Percentiles rank a stretch among this genome's conserved stretches.
Evolutionary conservation across 495 filamentous ascomycete species (phyloP).

Genomic region (Chaetomidium leptoderma): DNA sequence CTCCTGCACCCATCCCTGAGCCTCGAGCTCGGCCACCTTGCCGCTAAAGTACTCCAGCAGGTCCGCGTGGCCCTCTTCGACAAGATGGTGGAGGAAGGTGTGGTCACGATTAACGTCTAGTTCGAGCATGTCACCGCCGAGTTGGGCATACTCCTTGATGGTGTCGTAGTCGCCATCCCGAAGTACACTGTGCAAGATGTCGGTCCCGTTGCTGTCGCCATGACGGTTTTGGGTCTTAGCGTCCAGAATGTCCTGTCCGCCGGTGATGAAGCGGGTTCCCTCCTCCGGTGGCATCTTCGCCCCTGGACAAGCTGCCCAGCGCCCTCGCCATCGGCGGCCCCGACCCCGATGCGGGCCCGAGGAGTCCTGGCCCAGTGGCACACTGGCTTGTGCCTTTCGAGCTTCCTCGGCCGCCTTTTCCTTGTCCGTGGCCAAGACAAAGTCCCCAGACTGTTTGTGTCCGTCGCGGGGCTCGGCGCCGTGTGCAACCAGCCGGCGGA

Average conservation of each 20-base stretch:
- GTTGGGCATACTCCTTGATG: constrained; percentile 12
- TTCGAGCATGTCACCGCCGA: constrained; percentile 5
- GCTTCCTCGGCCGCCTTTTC: constrained; percentile 4
- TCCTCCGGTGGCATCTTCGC: neutral
- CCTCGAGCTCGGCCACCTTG: constrained; percentile 4
- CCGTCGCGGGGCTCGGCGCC: constrained; percentile 5
- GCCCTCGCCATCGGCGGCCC: constrained; percentile 4
- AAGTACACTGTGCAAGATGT: neutral
- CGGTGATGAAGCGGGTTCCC: neutral
- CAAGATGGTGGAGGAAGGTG: constrained; percentile 5
- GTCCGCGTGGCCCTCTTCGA: neutral
- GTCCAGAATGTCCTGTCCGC: constrained; percentile 6
- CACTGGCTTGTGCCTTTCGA: neutral
- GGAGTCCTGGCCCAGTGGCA: neutral
- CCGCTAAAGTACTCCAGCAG: neutral
- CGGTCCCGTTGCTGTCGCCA: neutral
- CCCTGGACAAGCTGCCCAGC: constrained; percentile 5
- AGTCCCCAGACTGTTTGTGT: constrained; percentile 10
- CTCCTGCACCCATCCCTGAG: neutral
- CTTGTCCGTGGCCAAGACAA: constrained; percentile 14
- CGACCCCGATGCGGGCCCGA: neutral
- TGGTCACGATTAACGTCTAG: neutral
- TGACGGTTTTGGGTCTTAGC: neutral
- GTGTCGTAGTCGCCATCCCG: constrained; percentile 10
- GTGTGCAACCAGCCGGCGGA: constrained; percentile 3